phyloP scores from a whole-genome alignment of 257 asterid species.

The Rauvolfia tetraphylla region DNA sequence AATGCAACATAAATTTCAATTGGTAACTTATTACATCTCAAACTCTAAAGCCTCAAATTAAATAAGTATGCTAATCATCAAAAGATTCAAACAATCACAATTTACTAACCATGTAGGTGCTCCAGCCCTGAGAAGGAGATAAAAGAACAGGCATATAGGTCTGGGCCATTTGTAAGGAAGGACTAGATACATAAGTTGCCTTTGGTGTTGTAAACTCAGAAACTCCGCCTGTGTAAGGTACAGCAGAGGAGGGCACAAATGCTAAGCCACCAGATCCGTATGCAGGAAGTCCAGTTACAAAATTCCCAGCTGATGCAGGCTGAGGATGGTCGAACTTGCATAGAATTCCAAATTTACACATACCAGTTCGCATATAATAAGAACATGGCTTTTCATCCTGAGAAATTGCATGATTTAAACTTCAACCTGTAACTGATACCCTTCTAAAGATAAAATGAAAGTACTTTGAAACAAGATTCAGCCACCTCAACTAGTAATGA shows the following conservation, averaged over 20 bases:
- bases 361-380: constrained; percentile 60
- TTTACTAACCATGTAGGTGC: constrained; percentile 51
- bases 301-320: constrained; percentile 39
- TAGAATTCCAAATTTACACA: constrained; percentile 56
- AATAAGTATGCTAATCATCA: background rate
- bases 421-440: background rate
- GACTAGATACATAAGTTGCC: constrained; percentile 35
- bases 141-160: constrained; percentile 47
- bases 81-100: background rate
- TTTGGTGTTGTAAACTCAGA: constrained; percentile 27
- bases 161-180: constrained; percentile 49
- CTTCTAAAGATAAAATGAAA: background rate
- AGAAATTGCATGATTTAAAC: constrained; percentile 5
- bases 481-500: background rate
- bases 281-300: background rate
- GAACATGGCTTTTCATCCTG: constrained; percentile 58
- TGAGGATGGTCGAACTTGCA: constrained; percentile 80
- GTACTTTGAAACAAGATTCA: background rate
- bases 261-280: constrained; percentile 10
- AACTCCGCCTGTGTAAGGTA: constrained; percentile 12
- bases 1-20: background rate
- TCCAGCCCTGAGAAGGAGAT: constrained; percentile 61
- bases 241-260: constrained; percentile 6
- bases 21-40: background rate
- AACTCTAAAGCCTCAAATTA: background rate